Evolutionary conservation across 2,329 filamentous ascomycete genomes (phyloP), one percentile per base, ranked within the genome.

Genomic region (Pseudocercospora crystallina): DNA sequence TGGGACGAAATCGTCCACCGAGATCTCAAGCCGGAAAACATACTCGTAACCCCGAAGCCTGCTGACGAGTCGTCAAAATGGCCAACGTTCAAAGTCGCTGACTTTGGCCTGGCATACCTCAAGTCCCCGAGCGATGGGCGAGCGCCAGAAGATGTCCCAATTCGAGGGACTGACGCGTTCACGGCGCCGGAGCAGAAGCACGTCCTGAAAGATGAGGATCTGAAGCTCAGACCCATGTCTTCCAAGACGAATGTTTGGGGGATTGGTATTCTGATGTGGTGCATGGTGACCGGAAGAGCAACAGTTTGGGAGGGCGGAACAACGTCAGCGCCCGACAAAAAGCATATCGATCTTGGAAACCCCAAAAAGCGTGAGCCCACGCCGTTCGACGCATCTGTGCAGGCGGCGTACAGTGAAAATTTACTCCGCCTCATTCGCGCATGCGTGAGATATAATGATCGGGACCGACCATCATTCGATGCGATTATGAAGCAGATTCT

Each of bases 21-120:
- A 7, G 94, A 99, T 69, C 77, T 99, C 17, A 99, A 99, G 67
- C 94, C 94, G 0, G 92, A 97, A 66, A 99, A 99, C 59, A 85
- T 99, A 26, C 99, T 99, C 71, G 95, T 99, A 58, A 91, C 96
- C 62, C 20, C 17, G 3, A 49, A 49, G 2, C 42, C 31, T 8
- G 26, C 31, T 13, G 12, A 43, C 1, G 12, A 15, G 9, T 49
- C 26, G 11, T 20, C 26, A 9, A 38, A 40, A 5, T 49, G 43
- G 10, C 47, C 47, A 14, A 4, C 8, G 11, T 8, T 43, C n/a
- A 43, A 49, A 29, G 8, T 49, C 9, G 47, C 39, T 2, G 47
- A 49, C 14, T 49, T 43, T 15, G 47, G 47, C 8, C 8, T 43
- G 5, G 33, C 39, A n/a, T 14, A 20, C 5, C 38, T 49, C 11